Evolutionary conservation across 108 stramenopile species (phyloP).

Genomic region (Skeletonema marinoi): DNA sequence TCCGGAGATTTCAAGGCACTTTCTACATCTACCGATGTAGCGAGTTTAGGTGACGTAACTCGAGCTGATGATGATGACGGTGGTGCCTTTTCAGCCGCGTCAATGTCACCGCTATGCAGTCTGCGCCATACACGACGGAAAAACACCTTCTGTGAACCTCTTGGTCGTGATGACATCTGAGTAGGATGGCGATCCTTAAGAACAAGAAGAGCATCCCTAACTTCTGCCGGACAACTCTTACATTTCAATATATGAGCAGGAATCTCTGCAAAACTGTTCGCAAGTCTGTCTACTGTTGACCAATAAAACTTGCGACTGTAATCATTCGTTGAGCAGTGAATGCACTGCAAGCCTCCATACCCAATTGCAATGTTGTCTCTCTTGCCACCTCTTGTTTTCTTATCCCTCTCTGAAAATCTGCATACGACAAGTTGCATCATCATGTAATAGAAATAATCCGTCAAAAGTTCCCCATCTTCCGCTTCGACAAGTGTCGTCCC

Average conservation of each 20-base stretch:
- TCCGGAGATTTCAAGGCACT: slow-evolving; percentile 8
- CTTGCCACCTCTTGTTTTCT: slow-evolving; percentile 90
- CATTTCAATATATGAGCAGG: slow-evolving; percentile 87
- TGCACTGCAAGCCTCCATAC: slow-evolving; percentile 86
- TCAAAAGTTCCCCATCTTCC: slow-evolving; percentile 54
- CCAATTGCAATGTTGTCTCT: slow-evolving; percentile 82
- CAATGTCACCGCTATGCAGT: slow-evolving; percentile 67
- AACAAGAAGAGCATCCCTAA: slow-evolving; percentile 67
- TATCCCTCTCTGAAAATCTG: slow-evolving; percentile 84
- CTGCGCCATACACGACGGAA: slow-evolving; percentile 90
- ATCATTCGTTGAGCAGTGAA: slow-evolving; percentile 67
- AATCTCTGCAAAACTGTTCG: slow-evolving; percentile 92
- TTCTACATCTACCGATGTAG: neutral
- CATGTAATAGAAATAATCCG: slow-evolving; percentile 85
- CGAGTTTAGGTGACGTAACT: neutral
- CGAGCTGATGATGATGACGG: neutral
- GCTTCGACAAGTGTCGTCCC: slow-evolving; percentile 33
- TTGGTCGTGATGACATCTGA: slow-evolving; percentile 78
- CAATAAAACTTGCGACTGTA: slow-evolving; percentile 88
- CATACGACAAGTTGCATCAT: slow-evolving; percentile 85
- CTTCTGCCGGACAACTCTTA: slow-evolving; percentile 65
- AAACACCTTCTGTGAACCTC: slow-evolving; percentile 89
- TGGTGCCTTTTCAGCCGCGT: slow-evolving; percentile 2
- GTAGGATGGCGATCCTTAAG: slow-evolving; percentile 75
- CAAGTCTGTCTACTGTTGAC: slow-evolving; percentile 86